Percentiles rank a stretch among this genome's conserved stretches.
Evolutionary conservation across 345 rosid genomes (phyloP).

Genomic region (Geranium brycei): DNA sequence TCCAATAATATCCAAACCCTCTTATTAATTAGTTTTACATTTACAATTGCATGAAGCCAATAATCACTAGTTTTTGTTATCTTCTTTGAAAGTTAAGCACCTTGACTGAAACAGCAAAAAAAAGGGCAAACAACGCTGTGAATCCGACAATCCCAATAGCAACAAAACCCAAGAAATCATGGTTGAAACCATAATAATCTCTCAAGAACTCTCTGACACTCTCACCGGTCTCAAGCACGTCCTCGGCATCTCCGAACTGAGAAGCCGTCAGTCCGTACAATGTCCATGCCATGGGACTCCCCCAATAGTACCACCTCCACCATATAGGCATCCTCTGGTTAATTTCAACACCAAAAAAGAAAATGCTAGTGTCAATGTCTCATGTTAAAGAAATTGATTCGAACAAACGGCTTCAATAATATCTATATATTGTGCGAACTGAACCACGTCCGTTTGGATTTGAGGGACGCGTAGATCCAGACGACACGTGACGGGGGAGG

Average conservation of each 20-base stretch:
- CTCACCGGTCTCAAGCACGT: not conserved
- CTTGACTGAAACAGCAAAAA: conserved; percentile 7
- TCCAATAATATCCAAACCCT: too few species aligned
- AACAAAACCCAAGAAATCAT: conserved; percentile 9
- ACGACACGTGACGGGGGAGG: too few species aligned
- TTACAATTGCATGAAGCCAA: too few species aligned
- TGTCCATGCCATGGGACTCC: conserved; percentile 11
- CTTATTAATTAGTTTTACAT: too few species aligned
- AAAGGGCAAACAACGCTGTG: conserved; percentile 5
- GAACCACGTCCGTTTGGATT: too few species aligned
- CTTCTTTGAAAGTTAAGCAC: conserved; percentile 10
- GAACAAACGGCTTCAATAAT: too few species aligned
- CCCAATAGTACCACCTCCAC: conserved; percentile 18
- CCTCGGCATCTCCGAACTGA: conserved; percentile 3
- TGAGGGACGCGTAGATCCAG: too few species aligned
- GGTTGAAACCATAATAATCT: conserved; percentile 6
- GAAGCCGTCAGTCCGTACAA: conserved; percentile 9
- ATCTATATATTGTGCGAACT: too few species aligned
- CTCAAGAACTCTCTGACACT: conserved; percentile 4
- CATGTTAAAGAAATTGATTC: not conserved
- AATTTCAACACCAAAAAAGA: not conserved
- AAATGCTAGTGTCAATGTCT: not conserved
- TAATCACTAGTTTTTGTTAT: not conserved
- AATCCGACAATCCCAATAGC: conserved; percentile 7
- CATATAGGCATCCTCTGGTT: conserved; percentile 11